These are phyloP conservation scores for Endocalyx cinctus DNA, from an alignment of 2,329 filamentous ascomycete species.

Conservation along the genomic window DNA sequence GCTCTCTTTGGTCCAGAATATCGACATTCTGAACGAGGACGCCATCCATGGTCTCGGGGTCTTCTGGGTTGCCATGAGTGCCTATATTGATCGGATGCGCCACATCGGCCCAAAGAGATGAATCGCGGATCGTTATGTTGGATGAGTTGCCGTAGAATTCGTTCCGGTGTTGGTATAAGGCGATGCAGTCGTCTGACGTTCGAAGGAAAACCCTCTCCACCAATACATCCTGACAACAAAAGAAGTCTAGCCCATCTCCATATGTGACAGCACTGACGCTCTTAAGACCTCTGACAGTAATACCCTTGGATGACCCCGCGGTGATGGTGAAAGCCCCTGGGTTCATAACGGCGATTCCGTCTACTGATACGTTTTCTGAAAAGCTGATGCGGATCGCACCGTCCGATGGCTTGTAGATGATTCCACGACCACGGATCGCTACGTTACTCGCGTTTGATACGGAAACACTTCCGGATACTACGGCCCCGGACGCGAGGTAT, in stretches of 20 bases:
- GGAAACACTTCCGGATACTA: constrained; percentile 11
- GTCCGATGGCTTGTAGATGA: constrained; percentile 12
- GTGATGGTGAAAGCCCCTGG: constrained; percentile 14
- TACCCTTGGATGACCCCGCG: constrained; percentile 6
- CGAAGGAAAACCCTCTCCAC: constrained; percentile 30
- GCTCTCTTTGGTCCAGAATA: constrained; percentile 31
- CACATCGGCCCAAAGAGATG: constrained; percentile 25
- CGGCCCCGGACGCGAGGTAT: constrained; percentile 14
- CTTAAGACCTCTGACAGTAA: constrained; percentile 15
- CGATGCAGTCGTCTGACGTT: constrained; percentile 32
- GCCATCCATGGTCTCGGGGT: constrained; percentile 26
- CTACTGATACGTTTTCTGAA: constrained; percentile 15
- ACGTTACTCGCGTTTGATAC: constrained; percentile 14
- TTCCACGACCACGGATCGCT: constrained; percentile 18
- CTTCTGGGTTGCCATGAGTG: constrained; percentile 29
- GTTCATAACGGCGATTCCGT: constrained; percentile 14
- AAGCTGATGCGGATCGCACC: constrained; percentile 8
- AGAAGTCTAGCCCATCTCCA: constrained; percentile 25
- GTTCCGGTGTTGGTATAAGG: constrained; percentile 29
- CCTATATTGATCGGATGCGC: constrained; percentile 32
- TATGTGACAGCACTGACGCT: constrained; percentile 15
- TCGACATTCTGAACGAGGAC: constrained; percentile 29
- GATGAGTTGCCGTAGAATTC: constrained; percentile 27
- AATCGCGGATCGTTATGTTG: constrained; percentile 29
- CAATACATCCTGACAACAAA: constrained; percentile 16